Evolutionary conservation across 1,284 basidiomycete genomes (phyloP), one percentile per base, ranked within the genome.

Genomic region (Puccinia horiana): DNA sequence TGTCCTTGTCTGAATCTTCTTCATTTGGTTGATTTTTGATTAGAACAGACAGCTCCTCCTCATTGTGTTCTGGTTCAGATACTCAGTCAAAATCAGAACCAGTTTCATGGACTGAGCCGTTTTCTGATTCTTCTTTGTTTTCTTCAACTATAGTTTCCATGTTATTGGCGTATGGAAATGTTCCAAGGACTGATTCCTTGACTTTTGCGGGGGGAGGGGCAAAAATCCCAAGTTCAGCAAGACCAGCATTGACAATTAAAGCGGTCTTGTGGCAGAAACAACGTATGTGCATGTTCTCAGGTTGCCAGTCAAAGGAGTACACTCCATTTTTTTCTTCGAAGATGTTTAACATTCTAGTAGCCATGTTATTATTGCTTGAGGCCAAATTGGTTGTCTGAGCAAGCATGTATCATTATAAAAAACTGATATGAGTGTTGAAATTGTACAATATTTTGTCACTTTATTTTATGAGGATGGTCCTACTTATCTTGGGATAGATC

Each of bases 261-360:
- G 73, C 73, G 18, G 58, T 54, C 29, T 75, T 75, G 49, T 75
- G 73, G 18, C 73, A 75, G 49, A 75, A 74, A 75, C 73, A 75
- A 44, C 52, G 56, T 1, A 75, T 75, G 37, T 75, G 73, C 73
- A 75, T 75, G 1, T 14, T 75, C n/a, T 75, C 23, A 5, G 73
- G 52, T 40, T 35, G 23, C 73, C 73, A 75, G 35, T 75, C 35
- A 58, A 56, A 75, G 40, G 49, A 26, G 67, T 70, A 44, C 26
- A 40, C 18, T 47, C 67, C 67, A 26, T 70, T 70, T 70, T 70
- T 44, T 6, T 70, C 67, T 49, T 5, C 67, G 40, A 70, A 70
- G 67, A 70, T 70, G 26, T 49, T 9, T 9, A 16, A 70, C 16
- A 70, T n/a, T 70, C 67, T 11, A 70, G 40, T 44, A 5, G 67